These are phyloP conservation scores for Starmerella cellae DNA, from an alignment of 805 yeast genomes.

Conservation along the genomic window DNA sequence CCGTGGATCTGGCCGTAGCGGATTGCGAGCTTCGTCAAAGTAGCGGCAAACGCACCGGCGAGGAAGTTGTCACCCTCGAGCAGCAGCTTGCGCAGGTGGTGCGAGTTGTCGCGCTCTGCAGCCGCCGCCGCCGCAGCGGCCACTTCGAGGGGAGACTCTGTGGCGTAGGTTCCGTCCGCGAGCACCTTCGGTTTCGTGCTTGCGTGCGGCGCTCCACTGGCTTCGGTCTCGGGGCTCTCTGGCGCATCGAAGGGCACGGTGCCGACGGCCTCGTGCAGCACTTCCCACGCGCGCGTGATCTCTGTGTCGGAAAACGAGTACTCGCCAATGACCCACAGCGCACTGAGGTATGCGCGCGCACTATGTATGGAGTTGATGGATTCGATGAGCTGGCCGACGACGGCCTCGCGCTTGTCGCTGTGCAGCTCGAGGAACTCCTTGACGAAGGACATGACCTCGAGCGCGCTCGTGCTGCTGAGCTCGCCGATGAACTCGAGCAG, in stretches of 20 bases:
- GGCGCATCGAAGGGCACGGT: conserved; percentile 63
- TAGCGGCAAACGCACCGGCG: conserved; percentile 73
- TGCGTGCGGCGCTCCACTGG: conserved; percentile 20
- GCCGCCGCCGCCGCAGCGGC: conserved; percentile 32
- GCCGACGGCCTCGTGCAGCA: conserved; percentile 69
- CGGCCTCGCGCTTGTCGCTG: conserved; percentile 59
- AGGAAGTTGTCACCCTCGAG: conserved; percentile 82
- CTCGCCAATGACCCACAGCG: conserved; percentile 94
- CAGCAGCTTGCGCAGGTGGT: conserved; percentile 70
- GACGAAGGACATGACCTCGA: conserved; percentile 79
- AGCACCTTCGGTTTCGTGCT: conserved; percentile 52
- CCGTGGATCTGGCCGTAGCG: conserved; percentile 50
- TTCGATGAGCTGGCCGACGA: conserved; percentile 47
- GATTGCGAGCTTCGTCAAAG: conserved; percentile 76
- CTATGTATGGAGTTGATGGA: conserved; percentile 59
- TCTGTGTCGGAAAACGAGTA: conserved; percentile 59
- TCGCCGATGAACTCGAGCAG: conserved; percentile 73
- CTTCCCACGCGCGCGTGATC: conserved; percentile 76
- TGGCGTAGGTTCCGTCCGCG: conserved; percentile 99
- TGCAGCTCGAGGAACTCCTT: conserved; percentile 89
- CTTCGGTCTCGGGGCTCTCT: conserved; percentile 23
- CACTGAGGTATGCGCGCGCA: conserved; percentile 85
- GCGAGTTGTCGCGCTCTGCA: conserved; percentile 28
- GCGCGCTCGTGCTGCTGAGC: conserved; percentile 70
- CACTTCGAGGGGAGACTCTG: conserved; percentile 65